phyloP scores from a whole-genome alignment of 352 stramenopile genomes.

The Pythium sukuiense region DNA sequence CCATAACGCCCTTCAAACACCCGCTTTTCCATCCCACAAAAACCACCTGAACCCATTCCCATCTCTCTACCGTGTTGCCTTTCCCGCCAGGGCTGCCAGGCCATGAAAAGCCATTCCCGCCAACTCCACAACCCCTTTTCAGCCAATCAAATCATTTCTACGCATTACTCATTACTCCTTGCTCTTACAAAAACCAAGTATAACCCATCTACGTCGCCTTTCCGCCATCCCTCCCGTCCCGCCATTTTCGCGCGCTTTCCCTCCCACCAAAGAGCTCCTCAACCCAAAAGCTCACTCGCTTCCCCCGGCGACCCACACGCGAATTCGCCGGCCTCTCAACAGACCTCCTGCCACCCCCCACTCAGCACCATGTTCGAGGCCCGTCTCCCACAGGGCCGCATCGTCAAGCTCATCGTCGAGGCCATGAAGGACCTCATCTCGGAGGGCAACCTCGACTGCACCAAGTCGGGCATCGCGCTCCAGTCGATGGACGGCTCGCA shows the following conservation, averaged over 20 bases:
- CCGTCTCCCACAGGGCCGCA: constrained; percentile 93
- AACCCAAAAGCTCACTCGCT: not conserved
- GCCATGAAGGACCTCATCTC: constrained; percentile 99
- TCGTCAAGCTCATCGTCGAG: constrained; percentile 99
- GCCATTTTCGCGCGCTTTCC: constrained; percentile 36
- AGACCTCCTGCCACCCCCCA: not conserved
- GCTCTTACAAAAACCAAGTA: constrained; percentile 17
- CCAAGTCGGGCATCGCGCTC: constrained; percentile 90
- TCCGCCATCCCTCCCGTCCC: constrained; percentile 2
- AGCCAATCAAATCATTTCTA: constrained; percentile 14
- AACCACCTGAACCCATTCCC: not conserved
- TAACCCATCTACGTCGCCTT: constrained; percentile 17
- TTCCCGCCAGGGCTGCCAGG: constrained; percentile 6
- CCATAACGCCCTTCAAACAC: not conserved
- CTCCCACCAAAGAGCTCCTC: not conserved
- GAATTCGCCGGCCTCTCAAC: constrained; percentile 10
- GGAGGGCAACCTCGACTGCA: constrained; percentile 98
- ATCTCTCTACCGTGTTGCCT: not conserved
- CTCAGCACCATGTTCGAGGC: constrained; percentile 97
- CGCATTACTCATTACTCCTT: not conserved
- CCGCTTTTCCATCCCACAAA: not conserved
- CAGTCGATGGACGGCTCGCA: constrained; percentile 99
- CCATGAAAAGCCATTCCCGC: not conserved
- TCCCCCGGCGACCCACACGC: constrained; percentile 6
- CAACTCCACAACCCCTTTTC: constrained; percentile 1